Evolutionary conservation across 768 basidiomycete species (phyloP), one percentile per base, ranked within the genome.

Genomic region (Tulasnella sp.): DNA sequence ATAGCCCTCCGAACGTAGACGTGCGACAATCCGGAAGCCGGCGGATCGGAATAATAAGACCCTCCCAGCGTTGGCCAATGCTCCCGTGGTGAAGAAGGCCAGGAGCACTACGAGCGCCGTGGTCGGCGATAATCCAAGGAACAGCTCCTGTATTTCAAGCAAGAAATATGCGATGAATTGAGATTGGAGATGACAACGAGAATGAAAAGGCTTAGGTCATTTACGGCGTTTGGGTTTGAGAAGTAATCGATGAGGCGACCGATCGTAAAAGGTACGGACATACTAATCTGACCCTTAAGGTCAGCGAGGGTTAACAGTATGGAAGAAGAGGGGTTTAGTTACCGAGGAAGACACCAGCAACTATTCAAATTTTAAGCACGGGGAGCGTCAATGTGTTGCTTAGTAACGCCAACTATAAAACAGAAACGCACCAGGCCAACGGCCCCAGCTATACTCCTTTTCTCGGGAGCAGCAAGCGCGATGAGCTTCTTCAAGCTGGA

Each of bases 211-310:
- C 1, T 43, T 44, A 11, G 27, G 42, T 3, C 12, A 74, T 82
- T 63, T 67, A 92, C 90, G n/a, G 83, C 81, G 64, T 79, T 76
- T 1, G 78, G 63, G 7, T 83, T 73, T 0, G 86, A 83, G 71
- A 96, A 98, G 73, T 86, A 92, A 72, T 97, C 93, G 62, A 99
- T 96, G 53, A 98, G 75, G 69, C 83, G 88, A 9, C 94, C 94
- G 66, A 97, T 84, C 1, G 92, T 92, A 65, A 96, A 81, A 0
- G 94, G 94, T 11, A 98, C 79, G 63, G 85, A 87, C 83, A 97
- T 87, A n/a, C n/a, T n/a, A n/a, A n/a, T n/a, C n/a, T n/a, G n/a
- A n/a, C n/a, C n/a, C n/a, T n/a, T n/a, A n/a, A n/a, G n/a, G n/a
- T n/a, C n/a, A n/a, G n/a, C n/a, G n/a, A n/a, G n/a, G n/a, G n/a